Percentiles rank a stretch among this genome's conserved stretches.
These are phyloP conservation scores for Madurella fahalii DNA, from an alignment of 2,329 filamentous ascomycete species.

Conservation along the genomic window DNA sequence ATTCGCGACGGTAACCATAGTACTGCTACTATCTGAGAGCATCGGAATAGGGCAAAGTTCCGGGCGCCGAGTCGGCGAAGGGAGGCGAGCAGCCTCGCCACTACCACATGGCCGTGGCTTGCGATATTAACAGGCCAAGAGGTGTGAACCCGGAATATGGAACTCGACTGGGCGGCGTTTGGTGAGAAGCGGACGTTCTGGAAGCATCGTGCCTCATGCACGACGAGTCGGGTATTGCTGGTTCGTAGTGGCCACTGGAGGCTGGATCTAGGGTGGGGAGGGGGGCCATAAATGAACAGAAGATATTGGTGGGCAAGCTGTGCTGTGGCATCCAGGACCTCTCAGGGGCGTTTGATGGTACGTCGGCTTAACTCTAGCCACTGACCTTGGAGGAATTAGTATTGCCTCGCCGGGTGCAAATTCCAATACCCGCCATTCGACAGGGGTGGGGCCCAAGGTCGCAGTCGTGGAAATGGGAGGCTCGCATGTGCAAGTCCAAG, in stretches of 20 bases:
- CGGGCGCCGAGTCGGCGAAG: background rate
- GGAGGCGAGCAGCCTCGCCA: background rate
- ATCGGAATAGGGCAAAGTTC: background rate
- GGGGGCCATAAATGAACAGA: background rate
- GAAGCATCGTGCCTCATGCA: slow-evolving; percentile 11
- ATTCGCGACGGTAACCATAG: too few species aligned
- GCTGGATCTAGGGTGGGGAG: background rate
- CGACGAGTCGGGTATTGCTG: background rate
- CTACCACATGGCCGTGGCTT: slow-evolving; percentile 8
- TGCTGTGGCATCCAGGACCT: slow-evolving; percentile 9
- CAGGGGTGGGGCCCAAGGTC: background rate
- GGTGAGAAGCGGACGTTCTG: slow-evolving; percentile 8
- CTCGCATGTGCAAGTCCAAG: background rate
- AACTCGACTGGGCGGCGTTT: background rate
- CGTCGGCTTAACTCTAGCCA: background rate
- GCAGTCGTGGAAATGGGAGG: background rate
- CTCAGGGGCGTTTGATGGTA: background rate
- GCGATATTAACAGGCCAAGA: slow-evolving; percentile 21
- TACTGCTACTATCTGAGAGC: too few species aligned
- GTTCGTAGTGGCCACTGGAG: background rate
- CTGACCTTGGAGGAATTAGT: background rate
- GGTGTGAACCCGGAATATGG: slow-evolving; percentile 25
- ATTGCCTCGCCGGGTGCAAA: background rate
- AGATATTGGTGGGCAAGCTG: slow-evolving; percentile 3
- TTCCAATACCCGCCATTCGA: background rate